Evolutionary conservation across 257 asterid genomes (phyloP), one percentile per base, ranked within the genome.

Genomic region (Lantana camara): DNA sequence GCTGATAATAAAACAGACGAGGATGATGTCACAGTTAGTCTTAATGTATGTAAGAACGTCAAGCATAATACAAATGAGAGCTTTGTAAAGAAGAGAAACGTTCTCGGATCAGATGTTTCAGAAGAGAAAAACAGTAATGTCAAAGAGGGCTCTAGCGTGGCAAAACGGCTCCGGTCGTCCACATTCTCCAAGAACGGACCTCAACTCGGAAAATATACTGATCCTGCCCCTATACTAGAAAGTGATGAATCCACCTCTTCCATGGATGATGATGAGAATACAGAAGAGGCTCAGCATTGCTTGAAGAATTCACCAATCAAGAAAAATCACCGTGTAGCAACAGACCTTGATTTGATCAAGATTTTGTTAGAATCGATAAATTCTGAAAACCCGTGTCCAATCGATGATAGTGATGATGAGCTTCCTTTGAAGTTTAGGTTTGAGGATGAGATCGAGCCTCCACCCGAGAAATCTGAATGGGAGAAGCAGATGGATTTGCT

Each of bases 341-440:
- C 42, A 55, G 68, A 60, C 11, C 13, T 44, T 16, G 77, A 83
- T 45, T 49, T 79, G 48, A 65, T 71, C 62, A 79, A 79, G 54
- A 53, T 75, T 54, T 46, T 89, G 64, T 29, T 67, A 24, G 83
- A 79, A 19, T 71, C 84, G 5, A 78, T 91, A 8, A 70, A 73
- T 32, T 63, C 64, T 9, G 54, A 66, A 14, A 55, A 55, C 4
- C 20, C 13, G 4, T 19, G 8, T 61, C 66, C 72, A 9, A 10
- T 35, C 11, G 24, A 66, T 32, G 70, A 52, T 72, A 46, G 35
- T 60, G 71, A 22, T 67, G 29, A 27, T 4, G 22, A 40, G 3
- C 79, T 83, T 46, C 92, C 83, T 7, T 8, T 69, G 27, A 78
- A 53, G 67, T 92, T 92, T 49, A 55, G 73, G 62, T 85, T 89